Base-by-base conservation (phyloP, 139 green algal species). In the Volvox reticuliferus region DNA sequence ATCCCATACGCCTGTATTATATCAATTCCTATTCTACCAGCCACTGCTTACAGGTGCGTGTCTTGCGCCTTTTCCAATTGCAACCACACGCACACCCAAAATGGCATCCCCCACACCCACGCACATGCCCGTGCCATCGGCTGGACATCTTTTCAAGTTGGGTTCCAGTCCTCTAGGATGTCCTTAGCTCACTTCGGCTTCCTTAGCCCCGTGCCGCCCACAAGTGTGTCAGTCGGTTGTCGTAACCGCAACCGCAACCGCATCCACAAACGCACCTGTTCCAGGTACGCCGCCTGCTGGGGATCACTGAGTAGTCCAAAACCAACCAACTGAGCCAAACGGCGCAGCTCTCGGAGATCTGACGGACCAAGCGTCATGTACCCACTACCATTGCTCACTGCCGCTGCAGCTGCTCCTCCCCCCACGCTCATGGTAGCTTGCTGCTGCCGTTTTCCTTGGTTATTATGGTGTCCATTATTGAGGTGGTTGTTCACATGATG, bases 281-380 rank as follows among this genome's bases (percentile, higher is more conserved):
- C 67, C 63, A 80, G 67, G 67, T 68, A 80, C 3, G 37, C 69
- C 37, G 37, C 71, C 69, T 82, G 69, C 69, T 55, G n/a, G 16
- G 85, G 69, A 71, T 89, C 85, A 17, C 33, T 55, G 37, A 82
- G 55, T 44, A 89, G 85, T 30, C 69, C 85, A 16, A 82, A 88
- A 22, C 83, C 83, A 33, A 88, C 22, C 0, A 82, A 61, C 85
- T 89, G 85, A 0, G 69, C 85, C 85, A 89, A 50, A 5, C 85
- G 85, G 33, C 69, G 69, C 16, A 89, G 69, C 85, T 89, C 85
- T 18, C 61, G 16, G 24, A 89, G 24, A 12, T 89, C 83, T 30
- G 24, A 36, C 0, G 61, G 1, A 21, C 67, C 36, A 36, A 89
- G 68, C 35, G 18, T 33, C 67, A 88, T 16, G 9, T 1, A 32